Percentiles rank a stretch among this genome's conserved stretches.
Conservation (phyloP, 805 yeast genomes). For the Ogataea angusta region DNA sequence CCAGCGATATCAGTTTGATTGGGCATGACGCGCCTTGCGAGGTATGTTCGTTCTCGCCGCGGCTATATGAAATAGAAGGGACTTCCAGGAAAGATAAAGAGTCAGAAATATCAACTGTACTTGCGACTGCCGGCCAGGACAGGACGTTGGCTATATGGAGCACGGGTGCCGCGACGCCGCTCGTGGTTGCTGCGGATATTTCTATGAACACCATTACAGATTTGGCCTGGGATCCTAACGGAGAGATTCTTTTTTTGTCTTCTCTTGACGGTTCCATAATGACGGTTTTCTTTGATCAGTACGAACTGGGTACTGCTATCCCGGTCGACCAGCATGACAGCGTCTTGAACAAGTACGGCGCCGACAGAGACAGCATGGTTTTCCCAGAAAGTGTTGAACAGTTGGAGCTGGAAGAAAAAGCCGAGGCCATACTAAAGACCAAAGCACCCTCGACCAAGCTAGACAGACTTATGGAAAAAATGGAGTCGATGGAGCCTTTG, state of each 20-base stretch:
- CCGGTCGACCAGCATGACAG: conserved; percentile 65
- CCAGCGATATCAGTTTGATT: conserved; percentile 64
- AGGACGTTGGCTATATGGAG: conserved; percentile 86
- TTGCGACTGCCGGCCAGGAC: conserved; percentile 98
- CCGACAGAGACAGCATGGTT: conserved; percentile 76
- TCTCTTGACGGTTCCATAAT: conserved; percentile 85
- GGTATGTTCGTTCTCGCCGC: conserved; percentile 72
- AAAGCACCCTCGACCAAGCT: conserved; percentile 30
- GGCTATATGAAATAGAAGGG: conserved; percentile 44
- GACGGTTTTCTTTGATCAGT: conserved; percentile 56
- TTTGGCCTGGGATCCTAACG: conserved; percentile 84
- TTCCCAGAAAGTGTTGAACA: conserved; percentile 88
- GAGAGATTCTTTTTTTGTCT: conserved; percentile 66
- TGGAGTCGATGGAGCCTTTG: conserved; percentile 9
- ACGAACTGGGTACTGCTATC: conserved; percentile 58
- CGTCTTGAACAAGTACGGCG: conserved; percentile 80
- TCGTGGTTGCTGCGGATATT: conserved; percentile 75
- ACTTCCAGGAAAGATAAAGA: conserved; percentile 17
- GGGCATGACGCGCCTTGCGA: conserved; percentile 88
- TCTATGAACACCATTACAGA: conserved; percentile 81
- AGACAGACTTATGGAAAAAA: conserved; percentile 38
- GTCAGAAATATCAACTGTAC: conserved; percentile 51
- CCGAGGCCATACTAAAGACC: conserved; percentile 29
- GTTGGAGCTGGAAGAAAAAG: conserved; percentile 64
- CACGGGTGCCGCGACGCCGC: conserved; percentile 70